Evolutionary conservation across 352 stramenopile genomes (phyloP).

Genomic region (Albugo laibachii): DNA sequence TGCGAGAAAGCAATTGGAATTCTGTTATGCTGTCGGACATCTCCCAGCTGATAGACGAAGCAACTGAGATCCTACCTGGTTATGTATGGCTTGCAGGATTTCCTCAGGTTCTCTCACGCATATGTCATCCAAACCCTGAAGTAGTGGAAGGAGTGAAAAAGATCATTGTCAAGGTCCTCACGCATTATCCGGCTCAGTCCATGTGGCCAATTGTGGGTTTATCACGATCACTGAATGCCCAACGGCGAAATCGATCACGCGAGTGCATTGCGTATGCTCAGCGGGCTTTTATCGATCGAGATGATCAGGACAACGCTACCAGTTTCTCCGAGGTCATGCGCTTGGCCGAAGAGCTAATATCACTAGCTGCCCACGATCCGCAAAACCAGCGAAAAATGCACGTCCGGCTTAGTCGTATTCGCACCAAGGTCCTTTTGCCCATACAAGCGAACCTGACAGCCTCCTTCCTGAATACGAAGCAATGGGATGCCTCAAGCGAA

Average conservation of each 20-base stretch:
- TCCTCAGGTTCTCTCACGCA: conserved; percentile 93
- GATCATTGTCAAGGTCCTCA: conserved; percentile 86
- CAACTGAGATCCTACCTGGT: conserved; percentile 26
- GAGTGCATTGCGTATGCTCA: conserved; percentile 43
- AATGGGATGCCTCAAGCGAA: conserved; percentile 21
- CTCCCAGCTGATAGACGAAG: conserved; percentile 32
- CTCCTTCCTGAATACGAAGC: conserved; percentile 36
- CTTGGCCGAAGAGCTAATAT: conserved; percentile 88
- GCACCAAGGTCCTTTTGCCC: conserved; percentile 58
- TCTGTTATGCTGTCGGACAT: conserved; percentile 37
- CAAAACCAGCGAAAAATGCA: conserved; percentile 64
- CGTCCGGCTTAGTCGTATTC: conserved; percentile 44
- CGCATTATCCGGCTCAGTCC: conserved; percentile 88
- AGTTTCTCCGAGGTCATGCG: conserved; percentile 75
- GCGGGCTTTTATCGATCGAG: conserved; percentile 41
- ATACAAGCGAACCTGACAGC: conserved; percentile 58
- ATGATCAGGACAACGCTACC: conserved; percentile 40
- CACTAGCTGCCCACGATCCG: conserved; percentile 79
- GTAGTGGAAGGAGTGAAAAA: conserved; percentile 81
- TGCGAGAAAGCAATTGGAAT: too few species aligned
- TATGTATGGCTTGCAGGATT: conserved; percentile 96
- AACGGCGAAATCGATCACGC: conserved; percentile 33
- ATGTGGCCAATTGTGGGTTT: conserved; percentile 95
- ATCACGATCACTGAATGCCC: conserved; percentile 74
- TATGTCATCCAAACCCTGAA: conserved; percentile 73